phyloP scores from a whole-genome alignment of 176 grass and related monocot species.

The Bonia amplexicaulis region DNA sequence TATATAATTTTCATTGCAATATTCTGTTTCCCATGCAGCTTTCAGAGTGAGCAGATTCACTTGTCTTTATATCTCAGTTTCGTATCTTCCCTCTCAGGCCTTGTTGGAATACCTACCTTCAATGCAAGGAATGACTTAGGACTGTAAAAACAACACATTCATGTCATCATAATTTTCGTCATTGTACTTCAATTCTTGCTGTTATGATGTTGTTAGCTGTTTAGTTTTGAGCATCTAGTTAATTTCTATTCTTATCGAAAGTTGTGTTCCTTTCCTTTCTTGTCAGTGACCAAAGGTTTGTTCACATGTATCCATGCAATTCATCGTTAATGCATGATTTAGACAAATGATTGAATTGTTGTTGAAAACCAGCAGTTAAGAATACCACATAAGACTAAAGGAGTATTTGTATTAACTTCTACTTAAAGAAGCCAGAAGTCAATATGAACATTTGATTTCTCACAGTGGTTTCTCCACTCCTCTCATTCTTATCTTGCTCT shows the following conservation, averaged over 20 bases:
- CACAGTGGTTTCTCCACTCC: too few species aligned
- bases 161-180: not conserved
- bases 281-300: not conserved
- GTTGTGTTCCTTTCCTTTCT: not conserved
- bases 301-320: not conserved
- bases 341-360: not conserved
- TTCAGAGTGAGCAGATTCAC: slow-evolving; percentile 77
- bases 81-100: slow-evolving; percentile 51
- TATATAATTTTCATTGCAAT: slow-evolving; percentile 17
- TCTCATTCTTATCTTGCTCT: too few species aligned
- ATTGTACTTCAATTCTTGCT: not conserved
- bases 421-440: too few species aligned
- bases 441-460: too few species aligned
- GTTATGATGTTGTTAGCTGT: not conserved
- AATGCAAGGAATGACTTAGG: slow-evolving; percentile 42
- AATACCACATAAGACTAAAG: too few species aligned
- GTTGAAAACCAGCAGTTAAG: too few species aligned
- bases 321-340: not conserved
- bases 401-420: too few species aligned
- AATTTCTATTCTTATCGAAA: not conserved
- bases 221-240: not conserved
- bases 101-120: slow-evolving; percentile 65
- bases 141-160: not conserved
- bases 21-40: slow-evolving; percentile 48
- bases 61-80: slow-evolving; percentile 84